Evolutionary conservation across 176 grass and related monocot species (phyloP), one percentile per base, ranked within the genome.

Genomic region (Phragmites australis): DNA sequence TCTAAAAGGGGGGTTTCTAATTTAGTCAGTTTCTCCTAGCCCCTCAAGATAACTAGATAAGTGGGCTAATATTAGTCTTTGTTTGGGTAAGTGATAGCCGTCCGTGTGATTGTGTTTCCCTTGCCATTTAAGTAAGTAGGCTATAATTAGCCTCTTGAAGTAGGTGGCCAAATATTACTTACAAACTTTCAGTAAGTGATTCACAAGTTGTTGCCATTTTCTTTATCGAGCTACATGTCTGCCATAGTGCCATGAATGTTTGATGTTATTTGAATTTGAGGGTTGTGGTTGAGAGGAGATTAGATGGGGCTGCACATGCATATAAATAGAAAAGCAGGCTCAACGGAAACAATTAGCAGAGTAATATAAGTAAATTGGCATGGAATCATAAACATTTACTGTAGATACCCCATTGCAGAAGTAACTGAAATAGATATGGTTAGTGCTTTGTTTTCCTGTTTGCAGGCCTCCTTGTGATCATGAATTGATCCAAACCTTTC

Each of bases 361-460:
- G 25, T 70, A 37, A 25, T 54, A 31, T 46, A 27, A 34, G 32
- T 65, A 72, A 83, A 65, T 65, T 51, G 25, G 57, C 1, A 50
- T 55, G 46, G 40, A 43, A 60, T 65, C 75, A 40, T 74, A 78
- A 44, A 57, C 39, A 34, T 71, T 64, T 70, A 1, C 1, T 6
- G 6, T 32, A 19, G 21, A 61, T 4, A 9, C 10, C 37, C 55
- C 22, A 37, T 60, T 32, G 59, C 14, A 37, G 55, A 79, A 79
- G 32, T 16, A 61, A n/a, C 31, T 44, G 0, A 45, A 80, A 76
- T 59, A 46, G 56, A 76, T 60, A 76, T 91, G 81, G 75, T 54
- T 41, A 34, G 71, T 58, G 14, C 32, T 65, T 65, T 46, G 26
- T 72, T 58, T 84, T 72, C 30, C 49, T 71, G 16, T 78, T 61